Evolutionary conservation across 805 yeast genomes (phyloP).

Genomic region (Myxozyma lipomycoides): DNA sequence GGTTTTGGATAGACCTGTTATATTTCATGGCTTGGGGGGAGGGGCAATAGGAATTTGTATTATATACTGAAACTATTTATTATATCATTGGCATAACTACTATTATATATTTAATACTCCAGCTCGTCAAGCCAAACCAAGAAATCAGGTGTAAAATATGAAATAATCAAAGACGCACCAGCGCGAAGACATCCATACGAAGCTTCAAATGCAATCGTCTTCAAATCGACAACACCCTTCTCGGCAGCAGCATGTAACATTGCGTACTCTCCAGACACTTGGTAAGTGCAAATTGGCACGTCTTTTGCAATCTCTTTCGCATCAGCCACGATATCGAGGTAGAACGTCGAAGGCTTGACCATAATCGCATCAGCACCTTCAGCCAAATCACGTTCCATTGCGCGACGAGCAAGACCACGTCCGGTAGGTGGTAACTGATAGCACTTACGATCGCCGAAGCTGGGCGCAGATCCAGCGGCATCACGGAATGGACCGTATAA

Average conservation of each 20-base stretch:
- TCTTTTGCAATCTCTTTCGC: constrained; percentile 78
- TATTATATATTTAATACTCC: background rate
- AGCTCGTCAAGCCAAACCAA: constrained; percentile 75
- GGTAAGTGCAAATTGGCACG: constrained; percentile 90
- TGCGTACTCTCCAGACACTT: constrained; percentile 95
- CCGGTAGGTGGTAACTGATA: constrained; percentile 94
- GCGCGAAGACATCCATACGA: constrained; percentile 92
- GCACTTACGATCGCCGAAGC: constrained; percentile 84
- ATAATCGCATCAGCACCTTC: constrained; percentile 97
- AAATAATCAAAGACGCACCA: constrained; percentile 86
- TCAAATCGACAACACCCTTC: constrained; percentile 84
- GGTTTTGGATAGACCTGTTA: too few relatives aligned
- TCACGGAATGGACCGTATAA: constrained; percentile 97
- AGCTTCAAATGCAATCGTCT: constrained; percentile 71
- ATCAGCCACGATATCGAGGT: constrained; percentile 83
- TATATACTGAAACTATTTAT: background rate
- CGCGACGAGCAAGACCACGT: constrained; percentile 89
- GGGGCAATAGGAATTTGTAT: too few relatives aligned
- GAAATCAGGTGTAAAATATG: constrained; percentile 93
- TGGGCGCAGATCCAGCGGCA: constrained; percentile 90
- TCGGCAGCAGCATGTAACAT: constrained; percentile 99
- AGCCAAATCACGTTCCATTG: constrained; percentile 72
- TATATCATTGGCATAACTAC: background rate
- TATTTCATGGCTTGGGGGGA: too few relatives aligned
- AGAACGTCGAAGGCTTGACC: constrained; percentile 94